Conservation (phyloP, 139 green algal species). For the Protoeuglena noctilucae region DNA sequence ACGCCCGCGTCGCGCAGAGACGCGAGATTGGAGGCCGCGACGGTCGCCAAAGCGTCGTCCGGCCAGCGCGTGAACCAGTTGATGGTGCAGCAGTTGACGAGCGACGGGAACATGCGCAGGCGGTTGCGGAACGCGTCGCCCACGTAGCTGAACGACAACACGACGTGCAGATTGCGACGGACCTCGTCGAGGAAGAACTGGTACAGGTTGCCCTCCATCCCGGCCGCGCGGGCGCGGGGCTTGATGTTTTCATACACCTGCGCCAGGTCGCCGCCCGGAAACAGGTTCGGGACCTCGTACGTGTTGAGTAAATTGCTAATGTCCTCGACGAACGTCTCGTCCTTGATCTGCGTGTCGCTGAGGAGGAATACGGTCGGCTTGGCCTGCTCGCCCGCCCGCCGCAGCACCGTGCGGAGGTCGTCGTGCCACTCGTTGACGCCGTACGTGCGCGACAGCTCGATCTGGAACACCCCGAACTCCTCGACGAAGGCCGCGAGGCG, state of each 20-base stretch:
- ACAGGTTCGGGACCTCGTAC: constrained; percentile 52
- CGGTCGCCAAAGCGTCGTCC: constrained; percentile 21
- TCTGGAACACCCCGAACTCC: constrained; percentile 40
- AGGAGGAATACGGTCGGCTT: constrained; percentile 22
- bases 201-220: constrained; percentile 30
- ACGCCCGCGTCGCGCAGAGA: constrained; percentile 15
- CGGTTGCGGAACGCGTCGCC: constrained; percentile 49
- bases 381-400: constrained; percentile 14
- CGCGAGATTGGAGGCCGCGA: constrained; percentile 16
- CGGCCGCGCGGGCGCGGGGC: constrained; percentile 12
- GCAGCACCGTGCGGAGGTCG: constrained; percentile 15
- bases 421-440: constrained; percentile 44
- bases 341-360: constrained; percentile 30
- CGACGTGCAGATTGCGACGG: constrained; percentile 47
- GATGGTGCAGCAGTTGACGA: constrained; percentile 64
- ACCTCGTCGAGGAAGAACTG: constrained; percentile 60
- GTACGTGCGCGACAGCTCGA: constrained; percentile 59
- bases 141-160: constrained; percentile 47
- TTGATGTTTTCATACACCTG: constrained; percentile 20
- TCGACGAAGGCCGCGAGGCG: constrained; percentile 52
- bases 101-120: constrained; percentile 54
- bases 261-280: constrained; percentile 20
- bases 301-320: constrained; percentile 29
- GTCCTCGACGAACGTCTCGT: constrained; percentile 27
- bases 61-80: constrained; percentile 45